These are phyloP conservation scores for Irpex sp. DNA, from an alignment of 1,284 basidiomycete species.

Conservation along the genomic window DNA sequence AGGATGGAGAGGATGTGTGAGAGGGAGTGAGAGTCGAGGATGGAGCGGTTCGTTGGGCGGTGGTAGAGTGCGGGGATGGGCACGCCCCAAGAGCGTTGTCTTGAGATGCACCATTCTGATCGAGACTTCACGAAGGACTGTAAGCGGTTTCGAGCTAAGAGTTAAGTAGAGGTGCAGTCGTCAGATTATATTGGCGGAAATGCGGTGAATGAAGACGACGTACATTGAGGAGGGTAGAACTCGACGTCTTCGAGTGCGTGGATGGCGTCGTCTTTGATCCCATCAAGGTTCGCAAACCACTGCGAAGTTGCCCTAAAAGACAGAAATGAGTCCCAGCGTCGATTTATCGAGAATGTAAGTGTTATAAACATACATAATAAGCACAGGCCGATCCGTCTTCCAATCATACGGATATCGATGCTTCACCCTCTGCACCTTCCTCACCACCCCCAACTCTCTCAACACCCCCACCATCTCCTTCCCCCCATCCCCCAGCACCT, in stretches of 20 bases:
- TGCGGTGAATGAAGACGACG: slow-evolving; percentile 23
- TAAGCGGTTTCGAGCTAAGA: slow-evolving; percentile 77
- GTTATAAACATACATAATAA: slow-evolving; percentile 65
- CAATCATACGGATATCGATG: slow-evolving; percentile 98
- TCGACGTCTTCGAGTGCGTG: slow-evolving; percentile 68
- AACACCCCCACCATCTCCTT: slow-evolving; percentile 66
- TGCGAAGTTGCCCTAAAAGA: slow-evolving; percentile 85
- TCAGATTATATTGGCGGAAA: background rate
- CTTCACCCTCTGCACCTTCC: slow-evolving; percentile 70
- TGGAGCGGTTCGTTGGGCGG: slow-evolving; percentile 55
- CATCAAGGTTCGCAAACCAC: slow-evolving; percentile 94
- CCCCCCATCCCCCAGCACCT: slow-evolving; percentile 73
- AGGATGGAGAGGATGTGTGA: slow-evolving; percentile 79
- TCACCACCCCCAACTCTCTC: slow-evolving; percentile 51
- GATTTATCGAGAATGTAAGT: background rate
- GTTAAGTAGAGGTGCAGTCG: background rate
- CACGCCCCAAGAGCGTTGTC: slow-evolving; percentile 97
- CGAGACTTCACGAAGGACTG: slow-evolving; percentile 84
- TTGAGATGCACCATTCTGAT: slow-evolving; percentile 99
- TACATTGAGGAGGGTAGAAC: slow-evolving; percentile 80
- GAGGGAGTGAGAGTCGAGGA: slow-evolving; percentile 70
- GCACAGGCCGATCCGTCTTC: slow-evolving; percentile 92
- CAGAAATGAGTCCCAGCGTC: background rate
- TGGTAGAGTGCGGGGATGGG: slow-evolving; percentile 92
- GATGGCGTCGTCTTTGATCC: slow-evolving; percentile 78